Evolutionary conservation across 1,284 basidiomycete species (phyloP).

Genomic region (Puccinia horiana): DNA sequence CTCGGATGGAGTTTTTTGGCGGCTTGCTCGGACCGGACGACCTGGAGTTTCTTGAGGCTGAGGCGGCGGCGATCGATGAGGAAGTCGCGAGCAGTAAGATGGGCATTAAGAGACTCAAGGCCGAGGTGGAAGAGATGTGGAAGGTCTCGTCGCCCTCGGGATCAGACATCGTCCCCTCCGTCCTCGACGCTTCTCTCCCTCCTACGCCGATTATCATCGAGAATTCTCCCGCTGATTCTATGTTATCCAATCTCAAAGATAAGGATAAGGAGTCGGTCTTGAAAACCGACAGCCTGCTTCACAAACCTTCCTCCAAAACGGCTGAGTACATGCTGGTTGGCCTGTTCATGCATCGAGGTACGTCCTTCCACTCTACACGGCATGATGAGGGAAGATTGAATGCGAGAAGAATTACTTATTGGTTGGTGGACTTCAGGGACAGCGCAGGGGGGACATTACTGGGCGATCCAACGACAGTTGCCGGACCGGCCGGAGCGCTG

Average conservation of each 20-base stretch:
- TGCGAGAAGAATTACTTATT: not conserved
- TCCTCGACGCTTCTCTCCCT: not conserved
- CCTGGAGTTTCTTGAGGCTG: constrained; percentile 59
- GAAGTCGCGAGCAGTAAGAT: constrained; percentile 70
- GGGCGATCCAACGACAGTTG: constrained; percentile 80
- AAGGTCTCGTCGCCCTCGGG: constrained; percentile 58
- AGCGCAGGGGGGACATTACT: constrained; percentile 60
- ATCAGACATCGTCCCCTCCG: not conserved
- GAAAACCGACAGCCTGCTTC: not conserved
- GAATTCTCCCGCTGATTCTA: not conserved
- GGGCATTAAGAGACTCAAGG: constrained; percentile 66
- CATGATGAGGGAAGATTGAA: too few species aligned
- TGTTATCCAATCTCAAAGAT: not conserved
- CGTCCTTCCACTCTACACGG: constrained; percentile 51
- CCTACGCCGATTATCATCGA: not conserved
- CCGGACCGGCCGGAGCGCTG: constrained; percentile 75
- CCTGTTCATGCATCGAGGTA: constrained; percentile 91
- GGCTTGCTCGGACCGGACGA: constrained; percentile 60
- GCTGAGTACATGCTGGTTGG: constrained; percentile 87
- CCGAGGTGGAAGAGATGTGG: constrained; percentile 77
- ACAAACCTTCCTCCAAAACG: not conserved
- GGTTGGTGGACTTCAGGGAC: not conserved
- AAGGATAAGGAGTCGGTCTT: not conserved
- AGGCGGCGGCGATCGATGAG: constrained; percentile 53
- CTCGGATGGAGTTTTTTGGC: constrained; percentile 50